These are phyloP conservation scores for Zarea fungicola DNA, from an alignment of 2,329 filamentous ascomycete genomes.

Conservation along the genomic window DNA sequence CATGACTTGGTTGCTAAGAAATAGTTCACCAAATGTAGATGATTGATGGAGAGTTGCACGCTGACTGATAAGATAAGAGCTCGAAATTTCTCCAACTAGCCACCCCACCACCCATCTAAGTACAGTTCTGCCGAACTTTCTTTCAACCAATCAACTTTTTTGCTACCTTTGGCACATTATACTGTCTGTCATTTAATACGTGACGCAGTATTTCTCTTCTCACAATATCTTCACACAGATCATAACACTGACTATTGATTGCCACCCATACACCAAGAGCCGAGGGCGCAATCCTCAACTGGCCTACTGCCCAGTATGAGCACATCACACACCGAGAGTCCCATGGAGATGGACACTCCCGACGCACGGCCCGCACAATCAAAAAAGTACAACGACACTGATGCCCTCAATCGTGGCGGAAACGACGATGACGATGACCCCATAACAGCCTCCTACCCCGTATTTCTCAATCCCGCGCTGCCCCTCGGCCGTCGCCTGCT, in stretches of 20 bases:
- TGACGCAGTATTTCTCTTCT: not conserved
- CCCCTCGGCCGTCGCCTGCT: conserved; percentile 61
- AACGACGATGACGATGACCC: conserved; percentile 53
- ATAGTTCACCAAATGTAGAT: too few species aligned
- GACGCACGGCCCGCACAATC: conserved; percentile 1
- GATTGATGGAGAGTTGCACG: too few species aligned
- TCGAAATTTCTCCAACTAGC: conserved; percentile 10
- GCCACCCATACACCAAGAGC: not conserved
- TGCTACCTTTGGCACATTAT: not conserved
- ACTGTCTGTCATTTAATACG: not conserved
- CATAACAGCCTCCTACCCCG: conserved; percentile 69
- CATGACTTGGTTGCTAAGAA: too few species aligned
- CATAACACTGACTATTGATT: not conserved
- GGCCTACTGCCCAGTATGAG: not conserved
- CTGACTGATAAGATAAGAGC: conserved; percentile 22
- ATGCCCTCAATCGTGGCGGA: not conserved
- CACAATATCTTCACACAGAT: not conserved
- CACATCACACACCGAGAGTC: not conserved
- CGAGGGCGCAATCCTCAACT: not conserved
- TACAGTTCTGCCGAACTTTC: not conserved
- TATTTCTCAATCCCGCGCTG: conserved; percentile 75
- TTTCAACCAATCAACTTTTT: not conserved
- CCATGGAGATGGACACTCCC: conserved; percentile 4
- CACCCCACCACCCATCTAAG: conserved; percentile 2
- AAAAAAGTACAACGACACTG: not conserved